Base-by-base conservation (phyloP, 768 basidiomycete species). In the Agaricus subrufescens region DNA sequence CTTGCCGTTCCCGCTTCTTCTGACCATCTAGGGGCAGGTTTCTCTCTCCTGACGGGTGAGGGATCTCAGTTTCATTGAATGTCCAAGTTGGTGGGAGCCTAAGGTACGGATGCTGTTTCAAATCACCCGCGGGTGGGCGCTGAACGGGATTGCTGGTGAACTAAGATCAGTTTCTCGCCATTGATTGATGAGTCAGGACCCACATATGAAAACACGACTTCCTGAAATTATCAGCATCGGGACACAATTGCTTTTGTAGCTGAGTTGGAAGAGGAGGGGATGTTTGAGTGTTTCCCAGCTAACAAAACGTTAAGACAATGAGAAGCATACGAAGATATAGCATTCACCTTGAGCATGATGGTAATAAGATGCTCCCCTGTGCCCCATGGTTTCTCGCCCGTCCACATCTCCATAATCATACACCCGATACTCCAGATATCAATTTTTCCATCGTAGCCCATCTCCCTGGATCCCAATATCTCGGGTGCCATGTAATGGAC, bases 401-500 rank as follows among this genome's bases (percentile, higher is more conserved):
- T 87, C 86, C 92, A 94, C 95, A 98, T 98, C 69, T 98, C 95
- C 49, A 94, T 76, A 12, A 92, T 84, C 37, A 98, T 85, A 67
- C 95, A 98, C 1, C 95, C 95, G 23, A 95, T 76, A 63, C 91
- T 90, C 95, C 95, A 98, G 57, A 98, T 93, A 65, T 98, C 95
- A 46, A 96, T 85, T 68, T 98, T 98, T n/a, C 83, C 84, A 62
- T 89, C 88, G 69, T 98, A 98, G 0, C 92, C 92, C 51, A 82
- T 80, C 59, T 80, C 78, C 58, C 83, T 80, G 50, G 83, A 78
- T 59, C 86, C 79, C 14, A 91, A 70, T 31, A 92, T 84, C 71
- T 91, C 94, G 0, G 94, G 94, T 1, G 94, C 94, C 94, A 97
- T 96, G 92, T 94, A 98, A 66, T 89, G 94, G 12, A 91, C 83